Conservation (phyloP, 805 yeast species). For the Yueomyces sinensis region DNA sequence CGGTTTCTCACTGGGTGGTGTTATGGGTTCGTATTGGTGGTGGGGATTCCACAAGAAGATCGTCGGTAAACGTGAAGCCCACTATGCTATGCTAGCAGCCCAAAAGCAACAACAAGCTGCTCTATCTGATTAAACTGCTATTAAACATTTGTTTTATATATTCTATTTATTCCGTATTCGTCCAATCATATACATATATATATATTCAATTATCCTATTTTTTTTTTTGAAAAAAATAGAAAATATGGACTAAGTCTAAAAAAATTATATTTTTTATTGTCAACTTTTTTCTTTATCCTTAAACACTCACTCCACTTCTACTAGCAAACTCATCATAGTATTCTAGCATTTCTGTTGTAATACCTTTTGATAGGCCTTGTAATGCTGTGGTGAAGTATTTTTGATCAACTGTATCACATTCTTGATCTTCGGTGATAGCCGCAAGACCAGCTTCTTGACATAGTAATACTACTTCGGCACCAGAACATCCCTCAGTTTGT, state of each 20-base stretch:
- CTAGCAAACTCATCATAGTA: conserved; percentile 45
- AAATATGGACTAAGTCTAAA: too few relatives aligned
- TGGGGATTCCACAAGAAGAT: conserved; percentile 66
- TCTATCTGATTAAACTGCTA: too few relatives aligned
- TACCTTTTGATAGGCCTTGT: conserved; percentile 55
- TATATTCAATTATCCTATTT: too few relatives aligned
- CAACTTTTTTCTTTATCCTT: background rate
- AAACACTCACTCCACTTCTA: conserved; percentile 27
- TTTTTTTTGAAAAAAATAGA: too few relatives aligned
- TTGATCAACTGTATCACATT: conserved; percentile 38
- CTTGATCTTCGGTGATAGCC: conserved; percentile 74
- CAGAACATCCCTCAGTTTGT: conserved; percentile 82
- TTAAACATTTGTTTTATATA: too few relatives aligned
- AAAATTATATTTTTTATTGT: background rate
- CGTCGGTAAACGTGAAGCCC: conserved; percentile 69
- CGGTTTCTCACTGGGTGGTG: conserved; percentile 53
- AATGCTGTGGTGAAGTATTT: conserved; percentile 66
- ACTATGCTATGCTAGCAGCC: conserved; percentile 68
- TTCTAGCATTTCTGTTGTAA: conserved; percentile 72
- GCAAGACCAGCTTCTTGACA: conserved; percentile 93
- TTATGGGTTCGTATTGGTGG: conserved; percentile 70
- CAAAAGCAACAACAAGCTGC: conserved; percentile 55
- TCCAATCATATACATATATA: too few relatives aligned
- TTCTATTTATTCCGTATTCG: too few relatives aligned
- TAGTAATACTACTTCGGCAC: conserved; percentile 84